Percentiles rank a stretch among this genome's conserved stretches.
phyloP scores from a whole-genome alignment of 345 rosid genomes.

The Eucalyptus marginata region DNA sequence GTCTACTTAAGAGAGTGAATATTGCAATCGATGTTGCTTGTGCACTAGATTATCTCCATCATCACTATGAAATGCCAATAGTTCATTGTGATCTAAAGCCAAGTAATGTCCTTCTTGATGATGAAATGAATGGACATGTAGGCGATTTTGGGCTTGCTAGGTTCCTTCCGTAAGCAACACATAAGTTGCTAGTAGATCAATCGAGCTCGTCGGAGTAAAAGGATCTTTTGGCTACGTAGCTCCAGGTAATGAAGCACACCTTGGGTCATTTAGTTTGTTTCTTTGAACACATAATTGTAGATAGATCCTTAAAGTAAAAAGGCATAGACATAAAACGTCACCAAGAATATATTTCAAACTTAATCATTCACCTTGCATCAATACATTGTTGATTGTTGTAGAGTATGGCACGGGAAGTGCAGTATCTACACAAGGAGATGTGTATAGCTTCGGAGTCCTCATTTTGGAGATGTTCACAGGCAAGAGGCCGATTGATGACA shows the following conservation, averaged over 20 bases:
- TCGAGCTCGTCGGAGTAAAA: not conserved
- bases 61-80: not conserved
- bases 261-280: not conserved
- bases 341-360: too few species aligned
- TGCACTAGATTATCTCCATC: not conserved
- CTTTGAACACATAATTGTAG: not conserved
- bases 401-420: too few species aligned
- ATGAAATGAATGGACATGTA: not conserved
- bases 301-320: too few species aligned
- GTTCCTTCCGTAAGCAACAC: not conserved
- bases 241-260: not conserved
- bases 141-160: not conserved
- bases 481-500: too few species aligned
- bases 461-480: too few species aligned
- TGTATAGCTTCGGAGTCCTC: too few species aligned
- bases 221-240: not conserved
- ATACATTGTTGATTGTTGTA: too few species aligned
- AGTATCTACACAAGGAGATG: too few species aligned
- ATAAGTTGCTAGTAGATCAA: not conserved
- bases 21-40: not conserved
- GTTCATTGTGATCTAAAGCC: not conserved
- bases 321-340: too few species aligned
- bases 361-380: too few species aligned
- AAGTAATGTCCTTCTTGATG: not conserved
- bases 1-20: not conserved